Conservation (phyloP, 2,329 filamentous ascomycete species). For the Tolypocladium nubicola region DNA sequence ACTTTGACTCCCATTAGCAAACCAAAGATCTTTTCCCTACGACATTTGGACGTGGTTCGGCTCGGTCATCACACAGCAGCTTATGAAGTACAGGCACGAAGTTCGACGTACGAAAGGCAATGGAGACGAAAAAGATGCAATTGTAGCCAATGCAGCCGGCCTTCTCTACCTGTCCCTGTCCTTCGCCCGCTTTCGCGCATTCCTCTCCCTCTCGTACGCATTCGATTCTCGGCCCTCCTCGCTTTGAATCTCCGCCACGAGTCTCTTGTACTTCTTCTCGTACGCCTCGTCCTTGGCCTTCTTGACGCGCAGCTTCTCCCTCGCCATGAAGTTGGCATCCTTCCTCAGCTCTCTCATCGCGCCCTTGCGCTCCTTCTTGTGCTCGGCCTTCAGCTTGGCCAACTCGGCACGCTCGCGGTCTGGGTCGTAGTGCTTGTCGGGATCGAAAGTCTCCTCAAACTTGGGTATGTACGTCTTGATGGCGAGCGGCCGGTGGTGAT, state of each 20-base stretch:
- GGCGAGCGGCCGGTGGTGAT: constrained; percentile 78
- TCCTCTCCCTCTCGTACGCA: constrained; percentile 79
- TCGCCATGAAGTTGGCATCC: constrained; percentile 86
- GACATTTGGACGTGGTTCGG: too few relatives aligned
- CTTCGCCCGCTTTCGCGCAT: constrained; percentile 57
- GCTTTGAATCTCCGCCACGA: constrained; percentile 91
- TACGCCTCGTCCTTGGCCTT: constrained; percentile 88
- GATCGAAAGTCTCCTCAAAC: constrained; percentile 93
- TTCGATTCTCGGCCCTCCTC: constrained; percentile 84
- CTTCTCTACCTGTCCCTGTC: constrained; percentile 32
- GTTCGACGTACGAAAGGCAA: too few relatives aligned
- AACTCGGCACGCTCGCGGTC: constrained; percentile 81
- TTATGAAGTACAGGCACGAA: background rate
- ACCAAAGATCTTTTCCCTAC: too few relatives aligned
- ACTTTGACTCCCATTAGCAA: too few relatives aligned
- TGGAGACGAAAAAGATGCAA: background rate
- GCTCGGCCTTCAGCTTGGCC: constrained; percentile 76
- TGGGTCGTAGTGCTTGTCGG: constrained; percentile 93
- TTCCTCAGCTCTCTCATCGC: constrained; percentile 90
- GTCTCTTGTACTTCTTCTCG: constrained; percentile 87
- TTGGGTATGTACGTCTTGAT: constrained; percentile 86
- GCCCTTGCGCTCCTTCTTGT: constrained; percentile 92
- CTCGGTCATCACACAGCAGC: too few relatives aligned
- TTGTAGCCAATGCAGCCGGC: background rate
- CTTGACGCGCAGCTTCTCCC: constrained; percentile 84